Base-by-base conservation (phyloP, 495 filamentous ascomycete genomes). In the Achaetomiella virescens region DNA sequence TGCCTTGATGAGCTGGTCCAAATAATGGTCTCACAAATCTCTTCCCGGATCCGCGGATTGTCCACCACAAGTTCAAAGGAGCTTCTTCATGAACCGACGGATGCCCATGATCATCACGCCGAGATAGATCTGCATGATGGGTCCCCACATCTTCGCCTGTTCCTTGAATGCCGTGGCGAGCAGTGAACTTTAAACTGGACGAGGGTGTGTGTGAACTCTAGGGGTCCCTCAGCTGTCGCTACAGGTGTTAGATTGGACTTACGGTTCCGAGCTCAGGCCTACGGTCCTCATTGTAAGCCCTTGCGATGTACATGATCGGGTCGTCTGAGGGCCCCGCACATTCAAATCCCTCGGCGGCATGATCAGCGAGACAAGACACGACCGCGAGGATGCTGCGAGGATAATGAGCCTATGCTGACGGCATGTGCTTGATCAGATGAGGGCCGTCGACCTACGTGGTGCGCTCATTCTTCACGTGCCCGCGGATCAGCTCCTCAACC, bases 101-200 rank as follows among this genome's bases (percentile, higher is more conserved):
- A 83, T 70, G 2, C 66, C 44, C 14, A 53, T 41, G 20, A 83
- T 75, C 5, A 76, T 62, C 47, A 75, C 69, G 33, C 65, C 71
- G 18, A 81, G 67, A 50, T 83, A 79, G 0, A 64, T 67, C 1
- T 70, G 7, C 6, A 45, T 41, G 12, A 60, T 52, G 12, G 6
- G 6, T 0, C 27, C 17, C 81, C 78, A 85, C 22, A 79, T 82
- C 4, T 45, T 58, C 0, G 79, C 75, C 58, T 85, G 80, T 35
- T 77, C 69, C 29, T 75, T 75, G 63, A 82, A 77, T 4, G 76
- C 61, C 3, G 58, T 75, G 1, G 70, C 60, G 1, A 83, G 59
- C 1, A 84, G 48, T 0, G 67, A 48, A 1, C 61, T n/a, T n/a
- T n/a, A n/a, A n/a, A n/a, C n/a, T n/a, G n/a, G n/a, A n/a, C n/a